phyloP scores from a whole-genome alignment of 306 rosid genomes.

The Inga laurina region DNA sequence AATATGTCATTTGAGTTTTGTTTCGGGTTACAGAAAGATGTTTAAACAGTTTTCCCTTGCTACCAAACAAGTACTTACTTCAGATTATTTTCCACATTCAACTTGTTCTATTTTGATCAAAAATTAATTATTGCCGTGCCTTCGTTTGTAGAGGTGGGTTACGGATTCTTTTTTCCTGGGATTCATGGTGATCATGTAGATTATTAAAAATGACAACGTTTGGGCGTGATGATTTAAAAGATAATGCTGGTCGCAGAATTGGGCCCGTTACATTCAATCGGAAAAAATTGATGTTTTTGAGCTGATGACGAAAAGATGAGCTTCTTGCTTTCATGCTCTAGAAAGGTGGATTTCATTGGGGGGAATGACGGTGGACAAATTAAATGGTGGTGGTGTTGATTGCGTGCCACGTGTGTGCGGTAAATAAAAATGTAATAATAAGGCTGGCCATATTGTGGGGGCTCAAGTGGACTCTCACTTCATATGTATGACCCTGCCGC shows the following conservation, averaged over 20 bases:
- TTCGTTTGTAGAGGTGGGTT: neutral
- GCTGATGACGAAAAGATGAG: too few relatives aligned
- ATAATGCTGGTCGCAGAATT: too few relatives aligned
- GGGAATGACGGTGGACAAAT: neutral
- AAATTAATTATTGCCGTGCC: too few relatives aligned
- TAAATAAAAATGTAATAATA: neutral
- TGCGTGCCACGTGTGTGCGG: neutral
- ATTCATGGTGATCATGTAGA: neutral
- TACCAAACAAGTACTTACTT: too few relatives aligned
- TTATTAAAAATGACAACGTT: neutral
- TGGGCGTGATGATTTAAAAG: neutral
- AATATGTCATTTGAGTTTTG: too few relatives aligned
- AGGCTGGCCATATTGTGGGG: neutral
- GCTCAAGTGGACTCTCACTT: neutral
- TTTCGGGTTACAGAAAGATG: too few relatives aligned
- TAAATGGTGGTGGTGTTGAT: neutral
- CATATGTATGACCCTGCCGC: neutral
- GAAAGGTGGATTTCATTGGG: neutral
- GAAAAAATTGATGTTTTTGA: too few relatives aligned
- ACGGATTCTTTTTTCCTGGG: neutral
- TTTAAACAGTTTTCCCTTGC: too few relatives aligned
- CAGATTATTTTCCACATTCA: neutral
- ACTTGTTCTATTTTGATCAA: neutral
- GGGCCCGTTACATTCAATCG: too few relatives aligned
- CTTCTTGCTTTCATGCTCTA: neutral